phyloP scores from a whole-genome alignment of 1,139 yeast species.

The Taiozyma onychis region DNA sequence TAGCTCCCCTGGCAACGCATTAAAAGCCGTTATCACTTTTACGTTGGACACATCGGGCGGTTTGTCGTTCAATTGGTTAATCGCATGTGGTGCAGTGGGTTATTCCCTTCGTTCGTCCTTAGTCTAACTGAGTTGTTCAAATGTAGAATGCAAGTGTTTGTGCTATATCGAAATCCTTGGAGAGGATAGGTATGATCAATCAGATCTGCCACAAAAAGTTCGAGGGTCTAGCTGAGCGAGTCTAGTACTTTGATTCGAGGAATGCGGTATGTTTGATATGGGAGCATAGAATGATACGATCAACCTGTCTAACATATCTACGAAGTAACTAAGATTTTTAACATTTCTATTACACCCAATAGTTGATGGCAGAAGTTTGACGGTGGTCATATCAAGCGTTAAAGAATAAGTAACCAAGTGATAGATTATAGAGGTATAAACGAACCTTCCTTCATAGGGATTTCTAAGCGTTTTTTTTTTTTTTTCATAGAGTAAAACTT shows the following conservation, averaged over 20 bases:
- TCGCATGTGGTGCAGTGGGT: constrained; percentile 81
- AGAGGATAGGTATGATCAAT: constrained; percentile 36
- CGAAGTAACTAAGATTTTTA: no score
- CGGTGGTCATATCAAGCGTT: constrained; percentile 7
- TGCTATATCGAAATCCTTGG: constrained; percentile 24
- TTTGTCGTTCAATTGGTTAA: constrained; percentile 35
- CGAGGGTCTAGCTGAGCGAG: constrained; percentile 79
- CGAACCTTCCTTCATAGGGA: no score
- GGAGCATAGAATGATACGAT: no score
- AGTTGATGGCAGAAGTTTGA: constrained; percentile 11
- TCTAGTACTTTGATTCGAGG: constrained; percentile 75
- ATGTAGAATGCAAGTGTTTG: constrained; percentile 81
- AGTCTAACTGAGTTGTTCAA: constrained; percentile 80
- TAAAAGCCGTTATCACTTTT: constrained; percentile 21
- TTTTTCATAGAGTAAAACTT: no score
- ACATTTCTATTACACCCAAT: no score
- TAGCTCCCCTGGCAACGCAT: no score
- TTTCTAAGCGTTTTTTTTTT: no score
- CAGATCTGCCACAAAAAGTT: constrained; percentile 39
- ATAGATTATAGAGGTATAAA: no score
- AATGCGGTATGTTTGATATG: constrained; percentile 58
- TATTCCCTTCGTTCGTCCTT: constrained; percentile 73
- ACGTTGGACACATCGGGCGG: constrained; percentile 19
- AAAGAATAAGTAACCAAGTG: no score
- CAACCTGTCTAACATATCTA: no score